Conservation (phyloP, 2,329 filamentous ascomycete species). For the Geosmithia flava region DNA sequence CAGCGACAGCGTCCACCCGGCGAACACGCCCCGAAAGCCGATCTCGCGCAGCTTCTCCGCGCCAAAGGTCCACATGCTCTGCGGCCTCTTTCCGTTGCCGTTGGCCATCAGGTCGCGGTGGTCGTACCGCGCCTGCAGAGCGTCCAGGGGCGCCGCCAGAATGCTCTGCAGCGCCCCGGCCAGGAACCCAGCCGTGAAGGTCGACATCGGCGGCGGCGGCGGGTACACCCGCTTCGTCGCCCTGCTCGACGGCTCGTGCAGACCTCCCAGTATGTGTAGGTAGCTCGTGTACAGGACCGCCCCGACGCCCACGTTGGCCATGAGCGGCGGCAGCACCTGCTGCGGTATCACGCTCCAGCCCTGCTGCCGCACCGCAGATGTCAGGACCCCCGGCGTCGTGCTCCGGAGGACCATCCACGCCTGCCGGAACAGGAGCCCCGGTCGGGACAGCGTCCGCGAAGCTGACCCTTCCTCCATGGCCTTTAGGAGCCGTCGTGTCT, state of each 20-base stretch:
- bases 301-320: conserved; percentile 63
- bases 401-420: conserved; percentile 40
- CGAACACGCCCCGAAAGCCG: conserved; percentile 59
- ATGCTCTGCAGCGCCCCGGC: conserved; percentile 60
- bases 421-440: conserved; percentile 21
- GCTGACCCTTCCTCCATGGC: conserved; percentile 14
- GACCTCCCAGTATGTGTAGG: conserved; percentile 51
- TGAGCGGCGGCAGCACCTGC: conserved; percentile 62
- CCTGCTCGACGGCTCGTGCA: conserved; percentile 51
- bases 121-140: conserved; percentile 62
- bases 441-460: conserved; percentile 18
- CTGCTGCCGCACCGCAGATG: conserved; percentile 53
- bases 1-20: conserved; percentile 58
- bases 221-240: conserved; percentile 54
- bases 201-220: conserved; percentile 48
- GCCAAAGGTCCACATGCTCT: conserved; percentile 64
- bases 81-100: conserved; percentile 27
- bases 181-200: conserved; percentile 57
- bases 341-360: conserved; percentile 66
- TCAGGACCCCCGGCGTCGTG: conserved; percentile 58
- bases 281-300: conserved; percentile 68
- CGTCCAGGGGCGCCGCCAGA: conserved; percentile 62
- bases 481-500: conserved; percentile 21
- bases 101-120: conserved; percentile 33
- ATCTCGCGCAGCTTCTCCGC: conserved; percentile 54